Conservation (phyloP, 2,329 filamentous ascomycete genomes). For the Penicillium brasilianum region DNA sequence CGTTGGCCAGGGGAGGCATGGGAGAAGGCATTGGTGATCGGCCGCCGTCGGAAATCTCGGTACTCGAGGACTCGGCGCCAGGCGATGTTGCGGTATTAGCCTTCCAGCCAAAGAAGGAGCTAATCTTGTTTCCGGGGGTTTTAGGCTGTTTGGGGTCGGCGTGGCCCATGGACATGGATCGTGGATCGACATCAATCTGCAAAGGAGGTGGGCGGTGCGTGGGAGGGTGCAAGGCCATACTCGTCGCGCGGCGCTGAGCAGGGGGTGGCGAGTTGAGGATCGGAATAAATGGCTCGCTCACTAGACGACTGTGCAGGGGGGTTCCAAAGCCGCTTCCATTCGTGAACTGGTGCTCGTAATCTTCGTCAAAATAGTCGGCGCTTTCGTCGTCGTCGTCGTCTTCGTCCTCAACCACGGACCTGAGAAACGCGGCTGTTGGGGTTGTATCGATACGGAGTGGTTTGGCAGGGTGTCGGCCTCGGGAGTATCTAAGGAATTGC, state of each 20-base stretch:
- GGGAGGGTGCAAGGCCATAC: conserved; percentile 53
- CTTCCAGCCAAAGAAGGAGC: conserved; percentile 72
- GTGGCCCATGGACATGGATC: conserved; percentile 42
- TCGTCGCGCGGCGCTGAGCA: conserved; percentile 49
- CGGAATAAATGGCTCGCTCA: conserved; percentile 55
- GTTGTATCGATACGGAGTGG: conserved; percentile 42
- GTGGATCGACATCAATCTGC: conserved; percentile 49
- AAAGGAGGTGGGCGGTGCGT: conserved; percentile 49
- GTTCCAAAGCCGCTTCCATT: conserved; percentile 40
- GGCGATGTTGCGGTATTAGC: conserved; percentile 54
- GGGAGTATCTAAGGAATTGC: conserved; percentile 45
- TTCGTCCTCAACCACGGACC: conserved; percentile 36
- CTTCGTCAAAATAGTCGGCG: conserved; percentile 34
- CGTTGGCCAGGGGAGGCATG: conserved; percentile 44
- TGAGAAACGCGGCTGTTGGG: conserved; percentile 29
- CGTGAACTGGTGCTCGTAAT: conserved; percentile 39
- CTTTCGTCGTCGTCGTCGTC: conserved; percentile 31
- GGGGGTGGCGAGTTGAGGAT: conserved; percentile 74
- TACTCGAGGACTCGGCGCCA: conserved; percentile 63
- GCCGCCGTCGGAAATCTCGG: conserved; percentile 66
- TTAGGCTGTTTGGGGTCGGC: conserved; percentile 50
- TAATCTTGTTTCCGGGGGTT: conserved; percentile 62
- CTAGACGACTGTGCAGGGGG: conserved; percentile 47
- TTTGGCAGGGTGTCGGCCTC: conserved; percentile 41
- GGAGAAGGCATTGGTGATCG: conserved; percentile 65